Conservation (phyloP, 352 stramenopile genomes). For the Blastocystis sp. region DNA sequence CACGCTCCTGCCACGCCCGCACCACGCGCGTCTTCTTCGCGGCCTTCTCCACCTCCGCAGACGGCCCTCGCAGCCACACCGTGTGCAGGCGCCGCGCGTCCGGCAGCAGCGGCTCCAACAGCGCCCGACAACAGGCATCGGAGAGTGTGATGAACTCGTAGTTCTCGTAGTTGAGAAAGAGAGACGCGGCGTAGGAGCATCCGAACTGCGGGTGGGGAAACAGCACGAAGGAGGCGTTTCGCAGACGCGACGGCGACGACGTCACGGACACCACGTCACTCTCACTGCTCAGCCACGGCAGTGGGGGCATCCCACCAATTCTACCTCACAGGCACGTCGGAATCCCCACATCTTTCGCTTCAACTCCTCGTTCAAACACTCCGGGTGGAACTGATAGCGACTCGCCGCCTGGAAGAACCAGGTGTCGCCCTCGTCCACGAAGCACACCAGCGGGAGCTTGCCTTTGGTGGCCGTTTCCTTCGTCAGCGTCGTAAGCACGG, state of each 20-base stretch:
- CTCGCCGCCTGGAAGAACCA: neutral
- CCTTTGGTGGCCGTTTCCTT: neutral
- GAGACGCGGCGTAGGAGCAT: neutral
- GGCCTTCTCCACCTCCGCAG: neutral
- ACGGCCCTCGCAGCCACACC: neutral
- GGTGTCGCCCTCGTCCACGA: conserved; percentile 1
- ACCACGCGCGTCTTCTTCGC: neutral
- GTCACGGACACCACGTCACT: neutral
- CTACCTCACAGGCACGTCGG: neutral
- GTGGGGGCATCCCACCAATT: conserved; percentile 1
- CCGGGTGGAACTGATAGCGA: neutral
- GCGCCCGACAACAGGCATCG: neutral
- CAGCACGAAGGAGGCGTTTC: neutral
- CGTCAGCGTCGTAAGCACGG: neutral
- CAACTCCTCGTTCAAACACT: neutral
- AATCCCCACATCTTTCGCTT: neutral
- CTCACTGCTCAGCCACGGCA: neutral
- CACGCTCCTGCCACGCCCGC: neutral
- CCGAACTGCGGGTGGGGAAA: neutral
- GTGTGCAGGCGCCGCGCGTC: neutral
- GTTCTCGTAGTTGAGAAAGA: neutral
- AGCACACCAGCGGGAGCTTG: neutral
- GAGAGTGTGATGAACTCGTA: neutral
- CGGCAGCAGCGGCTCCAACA: neutral
- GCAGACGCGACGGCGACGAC: neutral